These are phyloP conservation scores for Penicillium parvum DNA, from an alignment of 495 filamentous ascomycete genomes.

Conservation along the genomic window DNA sequence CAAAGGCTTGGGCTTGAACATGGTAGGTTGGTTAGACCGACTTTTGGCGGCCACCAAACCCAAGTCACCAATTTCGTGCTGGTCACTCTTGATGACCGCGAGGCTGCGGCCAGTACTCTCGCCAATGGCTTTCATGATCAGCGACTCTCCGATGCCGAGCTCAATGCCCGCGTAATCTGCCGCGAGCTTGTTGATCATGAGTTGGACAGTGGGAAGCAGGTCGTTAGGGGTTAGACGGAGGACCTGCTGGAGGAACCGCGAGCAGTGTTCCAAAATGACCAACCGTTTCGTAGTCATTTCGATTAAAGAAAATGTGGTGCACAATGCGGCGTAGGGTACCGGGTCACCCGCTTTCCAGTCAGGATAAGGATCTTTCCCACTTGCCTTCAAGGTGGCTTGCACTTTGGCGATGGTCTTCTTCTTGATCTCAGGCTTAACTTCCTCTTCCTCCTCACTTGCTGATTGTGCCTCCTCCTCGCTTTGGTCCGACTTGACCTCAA, in stretches of 20 bases:
- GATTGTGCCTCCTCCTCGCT: slow-evolving; percentile 47
- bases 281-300: slow-evolving; percentile 91
- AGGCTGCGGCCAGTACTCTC: slow-evolving; percentile 88
- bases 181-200: slow-evolving; percentile 97
- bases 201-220: slow-evolving; percentile 76
- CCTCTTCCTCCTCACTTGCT: slow-evolving; percentile 57
- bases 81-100: slow-evolving; percentile 83
- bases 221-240: slow-evolving; percentile 85
- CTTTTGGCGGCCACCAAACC: slow-evolving; percentile 94
- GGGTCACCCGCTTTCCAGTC: slow-evolving; percentile 89
- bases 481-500: slow-evolving; percentile 35
- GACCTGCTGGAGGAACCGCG: slow-evolving; percentile 87
- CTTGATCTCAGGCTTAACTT: slow-evolving; percentile 69
- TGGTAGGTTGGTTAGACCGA: slow-evolving; percentile 86
- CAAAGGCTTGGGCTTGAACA: slow-evolving; percentile 93
- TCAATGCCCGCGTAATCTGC: slow-evolving; percentile 96
- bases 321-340: slow-evolving; percentile 91
- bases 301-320: slow-evolving; percentile 87
- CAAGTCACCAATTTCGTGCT: slow-evolving; percentile 92
- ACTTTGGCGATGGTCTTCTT: slow-evolving; percentile 77
- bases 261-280: slow-evolving; percentile 80
- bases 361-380: slow-evolving; percentile 75
- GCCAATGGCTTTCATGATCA: slow-evolving; percentile 98
- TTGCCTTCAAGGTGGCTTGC: slow-evolving; percentile 67
- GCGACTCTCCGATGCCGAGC: slow-evolving; percentile 90